Conservation (phyloP, 805 yeast species). For the Ogataea dorogensis region DNA sequence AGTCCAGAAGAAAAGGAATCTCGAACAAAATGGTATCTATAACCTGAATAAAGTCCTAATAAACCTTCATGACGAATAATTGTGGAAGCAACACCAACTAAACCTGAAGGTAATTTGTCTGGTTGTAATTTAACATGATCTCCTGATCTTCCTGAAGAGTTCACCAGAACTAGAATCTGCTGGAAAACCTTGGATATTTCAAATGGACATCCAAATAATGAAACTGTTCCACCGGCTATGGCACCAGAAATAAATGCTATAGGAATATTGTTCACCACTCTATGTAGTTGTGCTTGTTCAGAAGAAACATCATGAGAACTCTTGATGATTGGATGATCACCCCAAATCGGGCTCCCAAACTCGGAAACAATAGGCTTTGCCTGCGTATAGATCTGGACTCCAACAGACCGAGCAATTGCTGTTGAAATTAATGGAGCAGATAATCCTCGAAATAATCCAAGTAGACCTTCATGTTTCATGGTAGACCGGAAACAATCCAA, state of each 20-base stretch:
- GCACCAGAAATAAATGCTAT: slow-evolving; percentile 56
- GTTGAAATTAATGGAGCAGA: slow-evolving; percentile 70
- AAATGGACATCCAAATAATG: slow-evolving; percentile 75
- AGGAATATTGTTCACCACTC: slow-evolving; percentile 41
- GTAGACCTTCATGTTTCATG: slow-evolving; percentile 56
- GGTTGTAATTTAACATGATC: slow-evolving; percentile 12
- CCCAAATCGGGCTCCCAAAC: slow-evolving; percentile 15
- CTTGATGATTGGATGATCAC: slow-evolving; percentile 11
- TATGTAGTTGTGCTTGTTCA: slow-evolving; percentile 14
- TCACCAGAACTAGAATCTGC: slow-evolving; percentile 58
- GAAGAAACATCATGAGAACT: not conserved
- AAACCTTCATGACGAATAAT: slow-evolving; percentile 60
- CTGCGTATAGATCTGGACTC: slow-evolving; percentile 61
- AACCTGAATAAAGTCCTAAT: slow-evolving; percentile 70
- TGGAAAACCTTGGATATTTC: slow-evolving; percentile 81
- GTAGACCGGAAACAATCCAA: slow-evolving; percentile 59
- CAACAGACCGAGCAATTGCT: slow-evolving; percentile 60
- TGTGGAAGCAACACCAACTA: slow-evolving; percentile 46
- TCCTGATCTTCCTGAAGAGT: slow-evolving; percentile 25
- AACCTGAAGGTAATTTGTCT: slow-evolving; percentile 32
- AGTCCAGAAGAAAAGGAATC: slow-evolving; percentile 72
- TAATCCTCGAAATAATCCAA: slow-evolving; percentile 75
- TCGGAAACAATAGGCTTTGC: slow-evolving; percentile 43
- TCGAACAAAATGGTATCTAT: slow-evolving; percentile 60
- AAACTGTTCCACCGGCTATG: slow-evolving; percentile 62